A percentile compares a stretch with the other conserved stretches of the same genome.
Conservation (phyloP, 2,329 filamentous ascomycete genomes). For the Exophiala sideris region DNA sequence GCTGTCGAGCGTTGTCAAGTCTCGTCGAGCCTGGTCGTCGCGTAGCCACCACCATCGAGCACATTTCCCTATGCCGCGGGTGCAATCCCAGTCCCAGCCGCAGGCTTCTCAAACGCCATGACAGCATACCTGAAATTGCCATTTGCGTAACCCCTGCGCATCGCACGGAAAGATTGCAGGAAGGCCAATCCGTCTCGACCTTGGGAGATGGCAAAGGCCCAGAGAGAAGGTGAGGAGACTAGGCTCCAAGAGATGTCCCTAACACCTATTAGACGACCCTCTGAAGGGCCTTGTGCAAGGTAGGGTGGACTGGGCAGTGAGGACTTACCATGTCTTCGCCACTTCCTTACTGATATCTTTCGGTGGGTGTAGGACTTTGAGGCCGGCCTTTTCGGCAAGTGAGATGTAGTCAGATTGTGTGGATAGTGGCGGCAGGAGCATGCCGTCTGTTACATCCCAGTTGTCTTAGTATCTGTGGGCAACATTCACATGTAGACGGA, state of each 20-base stretch:
- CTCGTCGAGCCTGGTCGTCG: no score
- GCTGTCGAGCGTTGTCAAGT: no score
- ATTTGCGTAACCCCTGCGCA: constrained; percentile 59
- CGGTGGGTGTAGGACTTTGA: constrained; percentile 46
- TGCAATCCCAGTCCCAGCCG: neutral
- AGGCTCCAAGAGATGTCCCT: constrained; percentile 64
- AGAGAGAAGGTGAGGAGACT: constrained; percentile 58
- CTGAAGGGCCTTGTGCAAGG: neutral
- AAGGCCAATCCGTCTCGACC: constrained; percentile 60
- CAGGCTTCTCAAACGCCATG: constrained; percentile 53
- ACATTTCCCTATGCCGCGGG: no score
- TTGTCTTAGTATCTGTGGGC: neutral
- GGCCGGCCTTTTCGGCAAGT: constrained; percentile 49
- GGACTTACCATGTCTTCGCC: constrained; percentile 56
- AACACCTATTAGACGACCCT: neutral
- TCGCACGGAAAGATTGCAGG: constrained; percentile 59
- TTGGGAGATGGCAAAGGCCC: constrained; percentile 60
- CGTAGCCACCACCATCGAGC: neutral
- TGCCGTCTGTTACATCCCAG: constrained; percentile 46
- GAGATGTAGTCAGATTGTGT: constrained; percentile 53
- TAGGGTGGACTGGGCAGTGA: neutral
- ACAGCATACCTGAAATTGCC: constrained; percentile 59
- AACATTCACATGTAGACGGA: neutral
- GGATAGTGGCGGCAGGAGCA: constrained; percentile 58
- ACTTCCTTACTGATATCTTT: constrained; percentile 56